Evolutionary conservation across 768 basidiomycete genomes (phyloP).

Genomic region (Fistulinella prunicolor): DNA sequence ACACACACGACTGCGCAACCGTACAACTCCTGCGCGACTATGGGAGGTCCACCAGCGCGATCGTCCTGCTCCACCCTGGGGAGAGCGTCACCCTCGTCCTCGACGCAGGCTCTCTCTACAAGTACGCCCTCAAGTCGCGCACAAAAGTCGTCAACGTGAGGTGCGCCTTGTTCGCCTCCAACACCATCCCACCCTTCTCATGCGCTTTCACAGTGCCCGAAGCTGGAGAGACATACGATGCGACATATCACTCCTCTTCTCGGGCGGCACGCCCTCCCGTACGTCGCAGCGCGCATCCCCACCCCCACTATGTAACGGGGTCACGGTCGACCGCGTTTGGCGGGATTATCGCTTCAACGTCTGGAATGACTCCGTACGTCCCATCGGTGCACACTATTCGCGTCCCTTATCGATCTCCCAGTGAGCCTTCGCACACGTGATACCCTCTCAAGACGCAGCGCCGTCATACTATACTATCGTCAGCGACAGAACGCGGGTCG

Average conservation of each 20-base stretch:
- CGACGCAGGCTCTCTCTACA: slow-evolving; percentile 66
- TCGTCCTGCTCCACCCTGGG: slow-evolving; percentile 57
- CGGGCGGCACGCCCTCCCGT: slow-evolving; percentile 34
- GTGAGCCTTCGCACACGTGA: slow-evolving; percentile 20
- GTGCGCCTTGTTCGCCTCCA: slow-evolving; percentile 37
- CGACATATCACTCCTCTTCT: slow-evolving; percentile 58
- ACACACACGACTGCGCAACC: slow-evolving; percentile 60
- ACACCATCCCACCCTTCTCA: neutral
- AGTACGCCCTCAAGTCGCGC: slow-evolving; percentile 64
- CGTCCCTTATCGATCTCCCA: slow-evolving; percentile 13
- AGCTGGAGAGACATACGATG: slow-evolving; percentile 66
- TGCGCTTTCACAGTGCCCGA: slow-evolving; percentile 45
- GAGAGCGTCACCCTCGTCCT: slow-evolving; percentile 66
- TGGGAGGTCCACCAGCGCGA: slow-evolving; percentile 50
- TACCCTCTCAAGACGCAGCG: slow-evolving; percentile 24
- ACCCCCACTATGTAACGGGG: slow-evolving; percentile 44
- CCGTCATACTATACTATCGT: slow-evolving; percentile 29
- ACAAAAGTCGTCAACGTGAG: slow-evolving; percentile 68
- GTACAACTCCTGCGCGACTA: slow-evolving; percentile 66
- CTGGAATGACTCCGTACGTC: slow-evolving; percentile 50
- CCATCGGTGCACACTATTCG: neutral
- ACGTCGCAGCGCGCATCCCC: slow-evolving; percentile 33
- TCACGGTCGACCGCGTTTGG: slow-evolving; percentile 66
- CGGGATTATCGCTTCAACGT: slow-evolving; percentile 62
- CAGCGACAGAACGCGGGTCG: slow-evolving; percentile 27